Base-by-base conservation (phyloP, 352 stramenopile species). In the Pythium aquatile region DNA sequence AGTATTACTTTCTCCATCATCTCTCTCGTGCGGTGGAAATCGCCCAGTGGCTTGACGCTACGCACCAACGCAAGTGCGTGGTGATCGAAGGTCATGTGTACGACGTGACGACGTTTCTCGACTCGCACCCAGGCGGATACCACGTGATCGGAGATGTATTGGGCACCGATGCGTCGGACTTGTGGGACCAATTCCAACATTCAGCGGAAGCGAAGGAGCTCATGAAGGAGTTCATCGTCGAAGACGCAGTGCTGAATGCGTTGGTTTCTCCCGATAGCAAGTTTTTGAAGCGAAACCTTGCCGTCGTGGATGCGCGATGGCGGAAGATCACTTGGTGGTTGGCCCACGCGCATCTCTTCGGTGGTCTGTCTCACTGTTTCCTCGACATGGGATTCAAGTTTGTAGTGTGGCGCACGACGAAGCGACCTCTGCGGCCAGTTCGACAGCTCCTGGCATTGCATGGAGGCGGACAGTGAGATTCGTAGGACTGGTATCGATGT, bases 181-280 rank as follows among this genome's bases (percentile, higher is more conserved):
- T 88, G 17, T 93, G 83, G 83, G 76, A 90, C 52, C 70, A 90
- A 49, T 90, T 90, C 55, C 78, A 78, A 39, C 83, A 92, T 69
- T 90, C 81, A 1, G 47, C 62, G 0, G 80, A 88, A 39, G 83
- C 83, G 7, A 83, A 88, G 46, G 68, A 74, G 30, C 77, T 76
- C 55, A 90, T 92, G 80, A 72, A 81, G 37, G 63, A 88, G 57
- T 87, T 85, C 48, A 46, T 85, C 16, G 77, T 92, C 26, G 13
- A 65, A 28, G 83, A 93, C 52, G 35, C 53, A 9, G 64, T 87
- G 10, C 73, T 88, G 20, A 61, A 44, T 32, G 53, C 28, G 3
- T 13, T n/a, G 2, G 24, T 9, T 2, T 5, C 28, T 7, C 0
- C 13, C 2, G 42, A n/a, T 1, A 54, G 37, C 8, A 32, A 20